Evolutionary conservation across 768 basidiomycete genomes (phyloP).

Genomic region (Boletellus sp.): DNA sequence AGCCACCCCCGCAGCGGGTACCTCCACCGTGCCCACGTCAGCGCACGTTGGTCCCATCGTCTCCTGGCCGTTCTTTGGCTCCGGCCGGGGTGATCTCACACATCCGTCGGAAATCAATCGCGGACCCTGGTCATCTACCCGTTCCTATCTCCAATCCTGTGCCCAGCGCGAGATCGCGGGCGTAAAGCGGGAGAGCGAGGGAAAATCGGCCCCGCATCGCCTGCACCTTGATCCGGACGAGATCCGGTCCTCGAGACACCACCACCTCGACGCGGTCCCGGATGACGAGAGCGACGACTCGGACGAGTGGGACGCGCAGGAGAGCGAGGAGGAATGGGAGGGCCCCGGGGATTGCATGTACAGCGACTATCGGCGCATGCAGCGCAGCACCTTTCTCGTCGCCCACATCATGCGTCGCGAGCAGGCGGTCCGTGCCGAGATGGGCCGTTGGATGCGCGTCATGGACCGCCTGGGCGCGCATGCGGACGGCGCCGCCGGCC

Average conservation of each 20-base stretch:
- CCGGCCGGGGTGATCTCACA: slow-evolving; percentile 67
- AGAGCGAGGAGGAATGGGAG: slow-evolving; percentile 74
- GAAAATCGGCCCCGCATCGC: slow-evolving; percentile 68
- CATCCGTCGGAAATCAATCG: slow-evolving; percentile 71
- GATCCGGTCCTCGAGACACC: slow-evolving; percentile 66
- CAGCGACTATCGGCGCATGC: slow-evolving; percentile 77
- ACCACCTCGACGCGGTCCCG: slow-evolving; percentile 61
- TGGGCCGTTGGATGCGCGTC: slow-evolving; percentile 63
- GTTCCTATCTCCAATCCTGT: slow-evolving; percentile 62
- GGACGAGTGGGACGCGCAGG: slow-evolving; percentile 75
- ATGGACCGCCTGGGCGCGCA: slow-evolving; percentile 55
- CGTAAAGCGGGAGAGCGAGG: slow-evolving; percentile 76
- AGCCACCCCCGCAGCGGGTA: slow-evolving; percentile 2
- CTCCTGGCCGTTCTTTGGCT: slow-evolving; percentile 90
- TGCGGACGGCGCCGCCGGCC: slow-evolving; percentile 20
- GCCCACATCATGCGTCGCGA: slow-evolving; percentile 66
- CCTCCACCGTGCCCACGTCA: slow-evolving; percentile 10
- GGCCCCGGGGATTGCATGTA: slow-evolving; percentile 79
- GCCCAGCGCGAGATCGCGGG: slow-evolving; percentile 66
- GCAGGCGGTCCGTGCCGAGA: slow-evolving; percentile 61
- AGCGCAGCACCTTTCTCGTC: slow-evolving; percentile 73
- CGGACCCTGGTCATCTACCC: slow-evolving; percentile 69
- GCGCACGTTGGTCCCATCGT: slow-evolving; percentile 75
- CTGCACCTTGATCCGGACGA: slow-evolving; percentile 81
- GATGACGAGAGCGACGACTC: slow-evolving; percentile 73